Evolutionary conservation across 371 early-diverging fungal genomes (phyloP).

Genomic region (Lichtheimia hyalospora): DNA sequence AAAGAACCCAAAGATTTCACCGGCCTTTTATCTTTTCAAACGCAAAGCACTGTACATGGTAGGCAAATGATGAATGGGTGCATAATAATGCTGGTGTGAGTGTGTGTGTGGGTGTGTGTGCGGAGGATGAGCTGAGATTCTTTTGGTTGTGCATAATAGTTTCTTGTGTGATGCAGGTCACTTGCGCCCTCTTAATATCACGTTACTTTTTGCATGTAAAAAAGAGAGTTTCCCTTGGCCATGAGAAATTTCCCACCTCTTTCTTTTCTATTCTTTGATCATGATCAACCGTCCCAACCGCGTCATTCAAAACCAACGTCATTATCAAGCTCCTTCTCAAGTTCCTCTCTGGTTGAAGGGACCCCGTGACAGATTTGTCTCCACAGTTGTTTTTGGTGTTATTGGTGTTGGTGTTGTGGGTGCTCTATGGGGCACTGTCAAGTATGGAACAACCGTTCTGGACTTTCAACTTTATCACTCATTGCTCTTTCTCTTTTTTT

Average conservation of each 20-base stretch:
- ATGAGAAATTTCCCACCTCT: constrained; percentile 7
- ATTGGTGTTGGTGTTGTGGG: constrained; percentile 36
- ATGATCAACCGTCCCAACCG: constrained; percentile 39
- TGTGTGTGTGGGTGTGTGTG: no score
- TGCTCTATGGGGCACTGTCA: constrained; percentile 23
- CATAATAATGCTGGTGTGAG: no score
- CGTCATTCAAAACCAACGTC: constrained; percentile 32
- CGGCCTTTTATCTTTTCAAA: no score
- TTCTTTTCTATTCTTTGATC: constrained; percentile 13
- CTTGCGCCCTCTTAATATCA: not conserved
- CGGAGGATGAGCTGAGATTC: no score
- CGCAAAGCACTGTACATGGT: no score
- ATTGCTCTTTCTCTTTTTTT: no score
- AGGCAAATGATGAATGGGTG: no score
- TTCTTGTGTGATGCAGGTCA: no score
- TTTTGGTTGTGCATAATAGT: no score
- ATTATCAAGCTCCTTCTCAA: constrained; percentile 36
- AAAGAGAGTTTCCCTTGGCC: not conserved
- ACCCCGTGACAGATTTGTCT: constrained; percentile 27
- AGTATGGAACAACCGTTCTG: constrained; percentile 18
- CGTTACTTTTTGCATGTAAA: not conserved
- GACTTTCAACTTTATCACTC: not conserved
- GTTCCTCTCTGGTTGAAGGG: constrained; percentile 36
- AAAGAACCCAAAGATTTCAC: no score
- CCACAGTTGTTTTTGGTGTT: constrained; percentile 27